Evolutionary conservation across 306 rosid species (phyloP).

Genomic region (Vachellia collinsii): DNA sequence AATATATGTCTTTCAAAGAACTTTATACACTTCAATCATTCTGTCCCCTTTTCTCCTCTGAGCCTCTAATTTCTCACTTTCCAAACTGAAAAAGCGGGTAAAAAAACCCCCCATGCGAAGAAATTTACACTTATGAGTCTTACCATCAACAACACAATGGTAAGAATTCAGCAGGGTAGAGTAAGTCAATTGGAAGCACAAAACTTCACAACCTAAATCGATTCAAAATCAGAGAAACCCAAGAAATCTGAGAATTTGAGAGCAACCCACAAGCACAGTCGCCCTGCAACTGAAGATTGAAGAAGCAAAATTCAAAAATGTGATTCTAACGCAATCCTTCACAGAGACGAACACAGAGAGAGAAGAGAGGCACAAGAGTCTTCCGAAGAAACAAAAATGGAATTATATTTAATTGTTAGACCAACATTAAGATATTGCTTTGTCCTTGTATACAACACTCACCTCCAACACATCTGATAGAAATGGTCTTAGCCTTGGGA

Average conservation of each 20-base stretch:
- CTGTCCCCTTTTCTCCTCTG: slow-evolving; percentile 21
- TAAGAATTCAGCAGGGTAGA: slow-evolving; percentile 36
- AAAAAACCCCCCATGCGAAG: slow-evolving; percentile 3
- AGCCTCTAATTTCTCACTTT: slow-evolving; percentile 28
- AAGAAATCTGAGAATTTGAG: slow-evolving; percentile 29
- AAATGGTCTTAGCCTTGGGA: slow-evolving; percentile 5
- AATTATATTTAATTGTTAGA: slow-evolving; percentile 1
- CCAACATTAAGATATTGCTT: neutral
- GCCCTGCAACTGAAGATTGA: slow-evolving; percentile 34
- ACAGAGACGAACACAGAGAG: slow-evolving; percentile 22
- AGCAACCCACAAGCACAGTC: slow-evolving; percentile 16
- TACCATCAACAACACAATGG: slow-evolving; percentile 44
- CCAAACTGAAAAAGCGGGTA: neutral
- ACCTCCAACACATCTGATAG: slow-evolving; percentile 4
- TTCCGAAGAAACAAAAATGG: slow-evolving; percentile 25
- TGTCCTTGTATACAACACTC: neutral
- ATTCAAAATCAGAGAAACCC: slow-evolving; percentile 26
- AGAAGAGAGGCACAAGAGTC: neutral
- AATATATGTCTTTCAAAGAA: neutral
- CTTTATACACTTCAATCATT: slow-evolving; percentile 20
- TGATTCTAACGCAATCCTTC: slow-evolving; percentile 31
- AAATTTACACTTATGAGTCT: slow-evolving; percentile 22
- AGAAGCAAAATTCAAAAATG: slow-evolving; percentile 34
- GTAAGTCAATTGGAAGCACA: slow-evolving; percentile 37
- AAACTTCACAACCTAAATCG: slow-evolving; percentile 11